Percentiles rank a stretch among this genome's conserved stretches.
These are phyloP conservation scores for Tylopilus sp. DNA, from an alignment of 1,284 basidiomycete genomes.

Conservation along the genomic window DNA sequence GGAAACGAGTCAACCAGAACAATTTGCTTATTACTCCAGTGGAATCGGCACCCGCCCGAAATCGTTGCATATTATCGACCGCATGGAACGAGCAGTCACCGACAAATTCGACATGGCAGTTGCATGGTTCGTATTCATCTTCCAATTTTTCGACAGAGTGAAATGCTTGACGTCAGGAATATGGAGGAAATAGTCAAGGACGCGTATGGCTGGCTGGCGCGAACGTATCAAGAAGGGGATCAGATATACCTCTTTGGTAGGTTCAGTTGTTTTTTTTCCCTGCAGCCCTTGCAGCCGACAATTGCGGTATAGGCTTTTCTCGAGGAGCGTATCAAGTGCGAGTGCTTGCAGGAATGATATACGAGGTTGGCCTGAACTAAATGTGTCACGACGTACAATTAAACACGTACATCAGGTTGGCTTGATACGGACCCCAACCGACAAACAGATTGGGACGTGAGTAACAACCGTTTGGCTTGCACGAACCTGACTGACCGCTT, in stretches of 20 bases:
- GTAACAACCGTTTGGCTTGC: background rate
- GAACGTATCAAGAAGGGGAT: constrained; percentile 38
- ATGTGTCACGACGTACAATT: background rate
- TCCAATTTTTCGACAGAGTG: background rate
- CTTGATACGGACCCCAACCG: constrained; percentile 21
- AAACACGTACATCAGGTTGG: constrained; percentile 18
- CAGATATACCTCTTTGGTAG: constrained; percentile 31
- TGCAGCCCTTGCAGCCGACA: background rate
- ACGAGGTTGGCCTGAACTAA: constrained; percentile 27
- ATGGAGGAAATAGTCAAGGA: constrained; percentile 30
- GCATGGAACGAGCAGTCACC: constrained; percentile 18
- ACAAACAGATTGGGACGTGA: constrained; percentile 28
- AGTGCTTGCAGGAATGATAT: constrained; percentile 41
- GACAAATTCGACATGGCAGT: constrained; percentile 28
- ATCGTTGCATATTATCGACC: constrained; percentile 16
- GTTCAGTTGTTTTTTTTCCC: background rate
- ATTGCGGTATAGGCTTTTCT: constrained; percentile 38
- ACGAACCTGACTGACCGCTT: background rate
- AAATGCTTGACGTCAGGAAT: constrained; percentile 12
- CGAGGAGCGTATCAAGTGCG: constrained; percentile 47
- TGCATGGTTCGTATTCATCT: constrained; percentile 21
- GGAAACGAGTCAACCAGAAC: constrained; percentile 13
- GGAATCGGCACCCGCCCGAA: constrained; percentile 37
- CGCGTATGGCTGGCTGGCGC: constrained; percentile 42
- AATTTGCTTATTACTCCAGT: constrained; percentile 37